Base-by-base conservation (phyloP, 2,329 filamentous ascomycete genomes). In the Pestalotiopsis sp. region DNA sequence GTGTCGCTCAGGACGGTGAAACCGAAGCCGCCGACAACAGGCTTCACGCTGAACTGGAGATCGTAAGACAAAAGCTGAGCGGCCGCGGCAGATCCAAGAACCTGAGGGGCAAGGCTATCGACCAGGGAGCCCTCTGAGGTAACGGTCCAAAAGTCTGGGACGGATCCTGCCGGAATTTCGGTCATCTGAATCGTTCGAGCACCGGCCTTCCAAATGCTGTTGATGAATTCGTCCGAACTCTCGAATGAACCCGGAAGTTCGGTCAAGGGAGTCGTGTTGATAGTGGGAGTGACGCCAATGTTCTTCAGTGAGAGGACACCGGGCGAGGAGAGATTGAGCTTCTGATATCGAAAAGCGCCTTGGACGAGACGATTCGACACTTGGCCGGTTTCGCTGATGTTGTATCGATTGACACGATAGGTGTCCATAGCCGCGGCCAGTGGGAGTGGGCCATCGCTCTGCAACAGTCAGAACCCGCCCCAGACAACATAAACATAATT, bases 391-490 rank as follows among this genome's bases (percentile, higher is more conserved):
- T 66, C 67, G 7, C 74, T 76, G 64, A 81, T 73, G 66, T 80
- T 80, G 71, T 80, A 80, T 4, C 70, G 72, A 45, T 78, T 80
- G 3, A 80, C 70, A 9, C 79, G 72, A 68, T 80, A 81, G 1
- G 77, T 78, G 60, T 81, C 78, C 78, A 81, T 79, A 3, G 79
- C 76, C 12, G 78, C 79, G 11, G 79, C 75, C 1, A 81, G 70
- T 12, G 74, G 70, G 11, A 81, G 66, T 9, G 80, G 79, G 0
- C 78, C 79, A 59, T 79, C 77, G 52, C 73, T 71, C 76, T 77
- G 41, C 3, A 68, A 14, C 2, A 23, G 25, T 70, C 38, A 69
- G 64, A 66, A 14, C 14, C 13, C 14, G 61, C 3, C 17, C 20
- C 12, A 27, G 12, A 27, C 13, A 36, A 25, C 27, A 13, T 49